Evolutionary conservation across 2,329 filamentous ascomycete genomes (phyloP).

Genomic region (Lojkania enalia): DNA sequence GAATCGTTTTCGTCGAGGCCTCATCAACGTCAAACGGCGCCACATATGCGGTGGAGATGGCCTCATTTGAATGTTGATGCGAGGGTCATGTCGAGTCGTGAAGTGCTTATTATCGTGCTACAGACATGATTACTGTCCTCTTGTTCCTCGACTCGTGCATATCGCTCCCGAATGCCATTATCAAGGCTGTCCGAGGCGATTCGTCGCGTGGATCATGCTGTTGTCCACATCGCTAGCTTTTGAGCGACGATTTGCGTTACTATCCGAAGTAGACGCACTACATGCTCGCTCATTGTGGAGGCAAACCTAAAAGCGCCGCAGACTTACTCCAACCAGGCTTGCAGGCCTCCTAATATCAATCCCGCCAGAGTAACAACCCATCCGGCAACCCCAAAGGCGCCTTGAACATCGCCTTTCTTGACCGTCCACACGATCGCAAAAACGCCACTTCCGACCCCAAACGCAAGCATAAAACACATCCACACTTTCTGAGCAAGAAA

Average conservation of each 20-base stretch:
- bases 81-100: no score
- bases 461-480: slow-evolving; percentile 31
- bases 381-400: slow-evolving; percentile 46
- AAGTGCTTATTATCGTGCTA: no score
- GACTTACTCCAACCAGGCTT: slow-evolving; percentile 29
- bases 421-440: slow-evolving; percentile 43
- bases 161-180: no score
- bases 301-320: no score
- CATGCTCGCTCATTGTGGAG: no score
- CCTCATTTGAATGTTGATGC: not conserved
- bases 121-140: no score
- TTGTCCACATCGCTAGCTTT: no score
- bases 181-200: no score
- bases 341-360: slow-evolving; percentile 37
- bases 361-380: slow-evolving; percentile 42
- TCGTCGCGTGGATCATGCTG: no score
- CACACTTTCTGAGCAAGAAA: slow-evolving; percentile 44
- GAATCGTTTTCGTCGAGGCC: not conserved
- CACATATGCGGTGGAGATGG: not conserved
- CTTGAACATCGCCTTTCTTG: slow-evolving; percentile 40
- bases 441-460: slow-evolving; percentile 36
- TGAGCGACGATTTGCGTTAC: no score
- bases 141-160: no score
- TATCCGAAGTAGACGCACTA: no score
- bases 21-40: not conserved